Base-by-base conservation (phyloP, 768 basidiomycete genomes). In the Trametes cubensis region DNA sequence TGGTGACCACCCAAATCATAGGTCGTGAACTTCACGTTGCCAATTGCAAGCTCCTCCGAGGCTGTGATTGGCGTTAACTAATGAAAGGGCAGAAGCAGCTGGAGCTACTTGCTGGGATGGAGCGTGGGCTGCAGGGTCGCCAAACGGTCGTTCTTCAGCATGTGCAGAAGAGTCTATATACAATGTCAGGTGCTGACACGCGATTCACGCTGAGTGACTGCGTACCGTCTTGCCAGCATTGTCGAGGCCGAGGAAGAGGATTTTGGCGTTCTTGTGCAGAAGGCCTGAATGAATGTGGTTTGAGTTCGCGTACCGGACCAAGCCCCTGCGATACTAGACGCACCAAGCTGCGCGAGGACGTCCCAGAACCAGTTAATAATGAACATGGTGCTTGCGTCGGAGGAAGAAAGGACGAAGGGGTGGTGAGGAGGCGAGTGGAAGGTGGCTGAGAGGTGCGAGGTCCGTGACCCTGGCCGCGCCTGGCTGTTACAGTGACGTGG, bases 91-190 rank as follows among this genome's bases (percentile, higher is more conserved):
- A 49, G 17, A 51, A 30, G 55, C 20, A 58, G 20, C 30, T 48
- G 38, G 60, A 44, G 23, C 54, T 28, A 70, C 86, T 69, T 74
- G 97, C 96, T 98, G 8, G 97, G 97, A 76, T 98, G 96, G 61
- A 98, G 89, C 28, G 97, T 99, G 26, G 97, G 97, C 79, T 98
- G 97, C 65, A 99, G 81, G 21, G 94, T 97, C 28, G 97, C 97
- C 64, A 98, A 83, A 70, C 97, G 85, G 80, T 98, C 97, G 70
- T 98, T 99, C 85, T 99, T 99, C 70, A 99, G 83, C 96, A 98
- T 98, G 79, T 99, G 97, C 71, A 98, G 77, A 45, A 98, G 82
- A 30, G 96, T 98, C 95, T 98, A 49, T 20, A 17, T n/a, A 41
- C 13, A 28, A 18, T 58, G 10, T 23, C 50, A 53, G 4, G 4